Evolutionary conservation across 768 basidiomycete species (phyloP), one percentile per base, ranked within the genome.

Genomic region (Termitomyces sp.): DNA sequence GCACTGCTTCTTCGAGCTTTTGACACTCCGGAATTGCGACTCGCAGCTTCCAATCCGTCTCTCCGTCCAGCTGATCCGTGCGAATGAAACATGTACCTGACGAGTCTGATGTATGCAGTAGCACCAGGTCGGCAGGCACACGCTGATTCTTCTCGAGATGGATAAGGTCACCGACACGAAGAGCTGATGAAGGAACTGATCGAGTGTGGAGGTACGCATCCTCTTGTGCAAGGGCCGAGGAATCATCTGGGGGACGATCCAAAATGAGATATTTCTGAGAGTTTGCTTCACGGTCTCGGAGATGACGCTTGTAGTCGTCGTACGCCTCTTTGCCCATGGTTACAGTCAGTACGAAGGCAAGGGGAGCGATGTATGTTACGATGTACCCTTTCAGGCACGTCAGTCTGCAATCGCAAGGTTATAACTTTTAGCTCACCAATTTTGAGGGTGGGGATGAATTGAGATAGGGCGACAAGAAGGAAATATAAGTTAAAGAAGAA

Each of bases 401-500:
- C 59, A 44, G 52, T 28, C 45, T n/a, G n/a, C 51, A 22, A 51
- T 22, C 20, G 28, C 13, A 52, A 20, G 50, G 15, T 28, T 36
- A 13, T 32, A 28, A 8, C 15, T 11, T 35, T 18, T 18, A 3
- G 78, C 85, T 50, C 56, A 94, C 95, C 96, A 61, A 97, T 99
- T 78, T 94, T 95, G 61, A 99, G 84, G 0, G 95, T 91, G 15
- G 97, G 97, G 18, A 99, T 78, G 70, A 99, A 97, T 74, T 98
- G 97, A 9, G 92, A 94, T 8, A 98, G 81, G 0, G 97, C 97
- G 40, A 99, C 97, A 24, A 98, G 88, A 12, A 98, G 85, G 71
- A 99, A 99, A 75, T 98, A 99, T 7, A 98, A 82, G 72, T 98
- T 99, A 86, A 97, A 98, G 80, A 99, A 99, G 81, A 96, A 98